Evolutionary conservation across 768 basidiomycete genomes (phyloP), one percentile per base, ranked within the genome.

Genomic region (Tubosaeta brunneosetosa): DNA sequence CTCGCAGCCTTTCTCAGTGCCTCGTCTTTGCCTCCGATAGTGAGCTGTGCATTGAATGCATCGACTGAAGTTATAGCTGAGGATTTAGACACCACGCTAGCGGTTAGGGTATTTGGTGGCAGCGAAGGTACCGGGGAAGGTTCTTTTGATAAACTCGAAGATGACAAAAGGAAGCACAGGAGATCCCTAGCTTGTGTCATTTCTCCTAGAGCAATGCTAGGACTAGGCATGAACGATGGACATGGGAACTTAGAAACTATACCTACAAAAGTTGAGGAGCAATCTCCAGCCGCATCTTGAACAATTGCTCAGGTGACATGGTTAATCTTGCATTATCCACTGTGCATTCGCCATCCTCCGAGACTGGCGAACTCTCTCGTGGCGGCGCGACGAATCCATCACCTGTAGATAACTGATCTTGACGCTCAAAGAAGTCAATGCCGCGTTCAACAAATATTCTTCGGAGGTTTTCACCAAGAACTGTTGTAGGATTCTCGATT

Each of bases 21-120:
- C 64, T 85, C 83, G 53, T 93, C 91, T 68, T 93, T 93, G 31
- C 85, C 83, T 1, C 91, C 89, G 43, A 89, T 77, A 6, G 79
- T 75, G 6, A 90, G 68, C 54, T 88, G 88, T 1, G 84, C 72
- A 66, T 89, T 82, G 66, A 89, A 88, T 2, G 84, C 80, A 49
- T 83, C 79, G 2, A 90, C 79, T 0, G 88, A 88, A 7, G 72
- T 59, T 31, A 87, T 83, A 6, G 81, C 73, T n/a, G 80, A 63
- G 17, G 83, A 85, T 61, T 88, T 88, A 9, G 81, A 76, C 17
- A 88, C 83, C 11, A 78, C 65, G 8, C 85, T 84, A 4, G 86
- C 81, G 1, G 84, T 79, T 12, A 90, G 72, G 14, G 71, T 64
- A 27, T 71, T 60, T 9, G 65, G 55, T 41, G 71, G 62, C 31